Percentiles rank a stretch among this genome's conserved stretches.
phyloP scores from a whole-genome alignment of 176 grass and related monocot species.

The Coix lacrymajobi region DNA sequence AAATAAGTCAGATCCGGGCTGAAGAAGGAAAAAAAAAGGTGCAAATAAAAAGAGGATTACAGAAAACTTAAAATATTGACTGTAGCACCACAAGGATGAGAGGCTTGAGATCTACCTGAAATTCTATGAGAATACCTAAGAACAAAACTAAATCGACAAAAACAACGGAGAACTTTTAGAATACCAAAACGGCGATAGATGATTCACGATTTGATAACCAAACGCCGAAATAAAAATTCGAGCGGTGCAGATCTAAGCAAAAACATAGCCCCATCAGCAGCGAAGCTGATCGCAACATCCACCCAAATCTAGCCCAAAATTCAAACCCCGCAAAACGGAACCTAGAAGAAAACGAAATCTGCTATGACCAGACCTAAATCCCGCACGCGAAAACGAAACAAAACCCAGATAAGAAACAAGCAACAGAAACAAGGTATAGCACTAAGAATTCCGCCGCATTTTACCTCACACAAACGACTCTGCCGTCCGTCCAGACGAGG shows the following conservation, averaged over 20 bases:
- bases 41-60: not conserved
- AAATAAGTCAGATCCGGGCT: not conserved
- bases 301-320: not conserved
- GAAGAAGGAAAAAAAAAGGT: not conserved
- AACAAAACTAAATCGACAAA: not conserved
- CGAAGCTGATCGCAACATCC: not conserved
- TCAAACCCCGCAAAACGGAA: not conserved
- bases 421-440: not conserved
- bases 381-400: not conserved
- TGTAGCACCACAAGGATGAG: not conserved
- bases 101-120: not conserved
- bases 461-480: conserved; percentile 18
- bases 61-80: not conserved
- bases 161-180: not conserved
- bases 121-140: not conserved
- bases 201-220: not conserved
- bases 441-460: not conserved
- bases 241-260: not conserved
- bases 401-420: not conserved
- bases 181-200: not conserved
- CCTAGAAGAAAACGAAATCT: not conserved
- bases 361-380: not conserved
- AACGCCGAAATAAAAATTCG: too few relatives aligned
- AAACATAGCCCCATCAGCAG: not conserved
- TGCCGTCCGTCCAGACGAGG: not conserved